These are phyloP conservation scores for Quercus aquifolioides DNA, from an alignment of 306 rosid genomes.

Conservation along the genomic window DNA sequence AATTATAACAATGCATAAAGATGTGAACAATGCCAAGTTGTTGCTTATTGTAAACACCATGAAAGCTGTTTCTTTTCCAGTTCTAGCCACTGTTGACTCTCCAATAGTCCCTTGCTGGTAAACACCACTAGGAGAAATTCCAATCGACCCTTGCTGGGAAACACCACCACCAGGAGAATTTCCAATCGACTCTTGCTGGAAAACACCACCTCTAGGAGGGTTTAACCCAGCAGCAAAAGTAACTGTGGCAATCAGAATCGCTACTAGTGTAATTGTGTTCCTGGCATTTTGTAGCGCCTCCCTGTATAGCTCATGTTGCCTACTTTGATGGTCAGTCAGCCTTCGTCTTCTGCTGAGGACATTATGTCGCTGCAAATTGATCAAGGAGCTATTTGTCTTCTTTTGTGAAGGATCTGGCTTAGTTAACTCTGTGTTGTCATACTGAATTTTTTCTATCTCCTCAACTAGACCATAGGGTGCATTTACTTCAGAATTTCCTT, in stretches of 20 bases:
- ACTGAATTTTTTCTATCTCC: slow-evolving; percentile 1
- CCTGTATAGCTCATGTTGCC: slow-evolving; percentile 41
- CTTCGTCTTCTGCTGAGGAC: slow-evolving; percentile 20
- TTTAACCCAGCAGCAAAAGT: slow-evolving; percentile 55
- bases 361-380: slow-evolving; percentile 15
- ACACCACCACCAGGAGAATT: slow-evolving; percentile 17
- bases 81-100: slow-evolving; percentile 23
- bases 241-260: slow-evolving; percentile 60
- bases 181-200: too few relatives aligned
- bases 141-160: slow-evolving; percentile 33
- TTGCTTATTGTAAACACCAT: slow-evolving; percentile 66
- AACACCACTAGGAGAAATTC: slow-evolving; percentile 33
- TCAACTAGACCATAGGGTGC: slow-evolving; percentile 19
- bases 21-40: slow-evolving; percentile 46
- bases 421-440: slow-evolving; percentile 14
- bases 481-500: slow-evolving; percentile 22
- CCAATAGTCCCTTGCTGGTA: slow-evolving; percentile 25
- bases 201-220: slow-evolving; percentile 39
- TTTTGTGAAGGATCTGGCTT: slow-evolving; percentile 2
- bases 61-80: slow-evolving; percentile 37
- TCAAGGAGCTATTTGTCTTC: not conserved
- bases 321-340: not conserved
- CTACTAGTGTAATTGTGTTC: slow-evolving; percentile 53
- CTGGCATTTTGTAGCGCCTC: slow-evolving; percentile 65
- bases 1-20: slow-evolving; percentile 56